phyloP scores from a whole-genome alignment of 2,329 filamentous ascomycete genomes.

The Zopfia rhizophila region DNA sequence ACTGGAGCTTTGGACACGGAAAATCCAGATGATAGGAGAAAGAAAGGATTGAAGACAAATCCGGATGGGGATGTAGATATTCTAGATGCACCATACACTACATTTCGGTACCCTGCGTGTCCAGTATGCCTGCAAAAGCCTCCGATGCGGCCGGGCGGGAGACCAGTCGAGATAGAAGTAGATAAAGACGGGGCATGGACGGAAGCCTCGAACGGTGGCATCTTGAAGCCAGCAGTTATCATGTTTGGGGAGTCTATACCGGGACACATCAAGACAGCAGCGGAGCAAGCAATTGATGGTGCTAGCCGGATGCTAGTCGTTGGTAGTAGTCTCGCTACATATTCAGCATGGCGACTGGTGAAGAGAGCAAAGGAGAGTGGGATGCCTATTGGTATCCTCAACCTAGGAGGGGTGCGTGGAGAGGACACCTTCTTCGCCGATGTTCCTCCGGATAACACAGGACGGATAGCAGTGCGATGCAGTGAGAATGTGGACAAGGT shows the following conservation, averaged over 20 bases:
- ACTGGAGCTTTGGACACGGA: constrained; percentile 82
- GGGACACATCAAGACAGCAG: constrained; percentile 73
- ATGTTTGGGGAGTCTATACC: constrained; percentile 97
- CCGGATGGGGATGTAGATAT: constrained; percentile 96
- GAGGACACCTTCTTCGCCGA: constrained; percentile 77
- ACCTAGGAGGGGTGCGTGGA: constrained; percentile 84
- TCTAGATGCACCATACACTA: constrained; percentile 85
- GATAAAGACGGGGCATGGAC: constrained; percentile 86
- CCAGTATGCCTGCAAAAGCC: constrained; percentile 78
- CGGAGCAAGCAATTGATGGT: constrained; percentile 81
- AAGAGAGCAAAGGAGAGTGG: constrained; percentile 83
- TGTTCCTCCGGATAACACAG: constrained; percentile 58
- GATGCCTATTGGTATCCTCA: constrained; percentile 88
- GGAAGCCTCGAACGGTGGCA: constrained; percentile 72
- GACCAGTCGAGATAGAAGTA: constrained; percentile 66
- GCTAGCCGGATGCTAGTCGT: constrained; percentile 78
- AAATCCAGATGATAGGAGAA: constrained; percentile 74
- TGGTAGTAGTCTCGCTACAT: constrained; percentile 92
- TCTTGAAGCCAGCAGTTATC: constrained; percentile 91
- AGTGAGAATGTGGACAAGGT: constrained; percentile 54
- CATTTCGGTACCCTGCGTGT: constrained; percentile 91
- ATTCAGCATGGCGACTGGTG: constrained; percentile 91
- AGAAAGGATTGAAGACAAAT: constrained; percentile 81
- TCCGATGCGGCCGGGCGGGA: constrained; percentile 65
- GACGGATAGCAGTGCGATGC: constrained; percentile 51